These are phyloP conservation scores for Diutina siamensis DNA, from an alignment of 1,139 yeast species.

Conservation along the genomic window DNA sequence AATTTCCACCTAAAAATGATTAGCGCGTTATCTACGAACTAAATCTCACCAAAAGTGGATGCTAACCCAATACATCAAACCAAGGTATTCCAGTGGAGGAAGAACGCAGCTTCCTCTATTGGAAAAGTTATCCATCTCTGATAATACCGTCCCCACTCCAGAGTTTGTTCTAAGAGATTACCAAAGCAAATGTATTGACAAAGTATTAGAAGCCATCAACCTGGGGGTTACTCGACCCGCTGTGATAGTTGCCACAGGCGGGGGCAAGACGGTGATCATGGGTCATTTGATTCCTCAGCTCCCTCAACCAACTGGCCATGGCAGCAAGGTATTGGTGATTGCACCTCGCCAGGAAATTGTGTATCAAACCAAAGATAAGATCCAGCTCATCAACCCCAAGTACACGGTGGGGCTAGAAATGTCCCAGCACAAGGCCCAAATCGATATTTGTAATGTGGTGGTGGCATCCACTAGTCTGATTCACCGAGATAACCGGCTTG, in stretches of 20 bases:
- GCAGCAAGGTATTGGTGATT: constrained; percentile 48
- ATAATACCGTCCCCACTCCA: no score
- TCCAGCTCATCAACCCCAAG: constrained; percentile 37
- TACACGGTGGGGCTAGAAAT: constrained; percentile 59
- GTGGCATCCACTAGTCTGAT: constrained; percentile 74
- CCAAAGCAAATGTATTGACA: constrained; percentile 58
- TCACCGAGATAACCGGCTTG: constrained; percentile 35
- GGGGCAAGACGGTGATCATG: constrained; percentile 87
- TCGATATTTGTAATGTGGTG: constrained; percentile 45
- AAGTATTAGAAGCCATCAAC: constrained; percentile 39
- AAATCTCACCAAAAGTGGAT: no score
- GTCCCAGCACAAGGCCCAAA: constrained; percentile 35
- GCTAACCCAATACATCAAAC: no score
- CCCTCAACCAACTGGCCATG: constrained; percentile 19
- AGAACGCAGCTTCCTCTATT: no score
- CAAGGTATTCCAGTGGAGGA: no score
- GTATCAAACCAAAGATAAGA: constrained; percentile 50
- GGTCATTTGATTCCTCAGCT: constrained; percentile 49
- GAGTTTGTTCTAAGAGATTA: no score
- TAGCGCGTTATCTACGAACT: no score
- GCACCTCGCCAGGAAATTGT: constrained; percentile 81
- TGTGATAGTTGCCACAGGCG: constrained; percentile 86
- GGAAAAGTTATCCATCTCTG: no score
- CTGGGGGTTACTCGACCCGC: constrained; percentile 51
- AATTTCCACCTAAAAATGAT: no score